phyloP scores from a whole-genome alignment of 768 basidiomycete genomes.

The Pleurotus cornucopiae region DNA sequence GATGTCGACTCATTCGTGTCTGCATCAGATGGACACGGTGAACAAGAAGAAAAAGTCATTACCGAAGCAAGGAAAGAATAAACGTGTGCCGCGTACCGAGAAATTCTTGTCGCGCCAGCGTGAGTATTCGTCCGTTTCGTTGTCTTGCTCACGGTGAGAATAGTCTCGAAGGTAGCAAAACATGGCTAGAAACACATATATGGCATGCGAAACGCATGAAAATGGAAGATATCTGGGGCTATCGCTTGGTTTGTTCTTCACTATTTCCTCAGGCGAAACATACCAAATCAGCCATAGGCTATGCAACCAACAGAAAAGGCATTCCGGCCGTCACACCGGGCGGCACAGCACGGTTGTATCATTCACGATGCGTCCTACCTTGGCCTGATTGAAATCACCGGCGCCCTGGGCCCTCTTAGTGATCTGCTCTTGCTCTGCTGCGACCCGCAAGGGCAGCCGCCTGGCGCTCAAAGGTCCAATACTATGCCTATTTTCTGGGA shows the following conservation, averaged over 20 bases:
- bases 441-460: conserved; percentile 58
- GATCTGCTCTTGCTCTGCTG: conserved; percentile 49
- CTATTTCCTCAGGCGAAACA: not conserved
- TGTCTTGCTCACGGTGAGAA: not conserved
- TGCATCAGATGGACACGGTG: conserved; percentile 42
- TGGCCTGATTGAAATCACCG: conserved; percentile 70
- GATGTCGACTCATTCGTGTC: not conserved
- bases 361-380: conserved; percentile 89
- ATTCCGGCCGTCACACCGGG: conserved; percentile 88
- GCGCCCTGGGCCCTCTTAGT: conserved; percentile 52
- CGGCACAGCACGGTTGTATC: conserved; percentile 79
- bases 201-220: conserved; percentile 98
- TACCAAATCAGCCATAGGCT: conserved; percentile 41
- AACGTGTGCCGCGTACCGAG: conserved; percentile 53
- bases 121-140: conserved; percentile 24
- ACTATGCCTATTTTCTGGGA: not conserved
- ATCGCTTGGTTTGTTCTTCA: conserved; percentile 59
- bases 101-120: conserved; percentile 71
- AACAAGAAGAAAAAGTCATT: conserved; percentile 38
- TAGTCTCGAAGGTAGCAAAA: conserved; percentile 60
- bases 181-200: conserved; percentile 94
- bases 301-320: conserved; percentile 87
- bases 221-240: conserved; percentile 92
- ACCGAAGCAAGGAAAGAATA: conserved; percentile 64
- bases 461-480: conserved; percentile 57